These are phyloP conservation scores for Acanthochlamys bracteata DNA, from an alignment of 106 monocot species.

Conservation along the genomic window DNA sequence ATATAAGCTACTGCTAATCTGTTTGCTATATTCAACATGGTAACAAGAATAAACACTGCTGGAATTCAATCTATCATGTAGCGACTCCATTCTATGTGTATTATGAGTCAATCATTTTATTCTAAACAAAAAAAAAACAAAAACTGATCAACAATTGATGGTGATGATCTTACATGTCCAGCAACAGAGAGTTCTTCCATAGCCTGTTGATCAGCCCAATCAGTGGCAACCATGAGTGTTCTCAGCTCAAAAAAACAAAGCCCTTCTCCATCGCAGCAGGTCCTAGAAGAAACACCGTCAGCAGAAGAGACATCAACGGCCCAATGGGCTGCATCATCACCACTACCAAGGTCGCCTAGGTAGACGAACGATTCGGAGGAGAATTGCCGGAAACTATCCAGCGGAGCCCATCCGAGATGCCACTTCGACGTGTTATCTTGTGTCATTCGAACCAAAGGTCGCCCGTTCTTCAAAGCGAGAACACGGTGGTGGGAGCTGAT, in stretches of 20 bases:
- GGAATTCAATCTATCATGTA: no score
- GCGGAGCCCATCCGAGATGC: conserved; percentile 48
- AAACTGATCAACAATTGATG: no score
- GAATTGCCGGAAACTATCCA: conserved; percentile 25
- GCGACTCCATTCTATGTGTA: no score
- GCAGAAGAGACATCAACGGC: conserved; percentile 46
- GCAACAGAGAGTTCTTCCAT: conserved; percentile 83
- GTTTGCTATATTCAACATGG: no score
- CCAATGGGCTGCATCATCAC: conserved; percentile 33
- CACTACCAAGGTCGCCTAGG: conserved; percentile 27
- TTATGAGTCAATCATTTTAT: no score
- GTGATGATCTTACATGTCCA: conserved; percentile 43
- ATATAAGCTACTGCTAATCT: no score
- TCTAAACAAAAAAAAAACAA: no score
- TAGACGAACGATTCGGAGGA: conserved; percentile 51
- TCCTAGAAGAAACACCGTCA: background rate
- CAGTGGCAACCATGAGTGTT: conserved; percentile 85
- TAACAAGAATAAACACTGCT: no score
- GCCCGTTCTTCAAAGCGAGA: conserved; percentile 56
- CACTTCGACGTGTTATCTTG: conserved; percentile 23
- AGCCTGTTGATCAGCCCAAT: conserved; percentile 52
- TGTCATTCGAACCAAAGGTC: conserved; percentile 42
- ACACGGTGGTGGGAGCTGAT: conserved; percentile 25
- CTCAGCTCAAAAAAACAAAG: conserved; percentile 71
- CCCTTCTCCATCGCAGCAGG: conserved; percentile 19